phyloP scores from a whole-genome alignment of 768 basidiomycete genomes.

The Cyathus striatus region DNA sequence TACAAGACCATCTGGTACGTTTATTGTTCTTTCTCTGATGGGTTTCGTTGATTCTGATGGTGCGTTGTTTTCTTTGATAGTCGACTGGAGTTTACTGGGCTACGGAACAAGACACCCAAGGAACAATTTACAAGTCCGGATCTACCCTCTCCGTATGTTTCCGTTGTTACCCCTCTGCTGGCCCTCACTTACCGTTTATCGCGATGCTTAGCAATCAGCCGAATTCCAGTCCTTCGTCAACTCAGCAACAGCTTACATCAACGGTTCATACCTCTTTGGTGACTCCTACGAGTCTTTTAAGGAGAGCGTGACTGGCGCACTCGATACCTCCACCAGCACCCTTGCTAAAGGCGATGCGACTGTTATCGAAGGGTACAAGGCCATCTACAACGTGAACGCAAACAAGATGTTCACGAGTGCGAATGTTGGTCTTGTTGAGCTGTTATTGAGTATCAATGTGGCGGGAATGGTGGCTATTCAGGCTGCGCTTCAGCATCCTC shows the following conservation, averaged over 20 bases:
- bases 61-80: constrained; percentile 6
- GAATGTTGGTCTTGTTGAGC: constrained; percentile 44
- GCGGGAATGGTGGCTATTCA: constrained; percentile 46
- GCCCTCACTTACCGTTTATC: neutral
- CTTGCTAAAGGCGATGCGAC: constrained; percentile 38
- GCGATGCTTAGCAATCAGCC: constrained; percentile 15
- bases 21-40: neutral
- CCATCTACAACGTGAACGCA: constrained; percentile 43
- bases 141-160: constrained; percentile 22
- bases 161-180: neutral
- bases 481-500: constrained; percentile 61
- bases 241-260: constrained; percentile 18
- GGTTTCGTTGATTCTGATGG: neutral
- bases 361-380: constrained; percentile 49
- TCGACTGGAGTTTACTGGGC: constrained; percentile 21
- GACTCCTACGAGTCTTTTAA: neutral
- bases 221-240: constrained; percentile 56
- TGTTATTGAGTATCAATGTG: constrained; percentile 39
- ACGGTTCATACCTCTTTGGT: neutral
- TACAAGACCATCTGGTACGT: constrained; percentile 43
- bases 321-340: constrained; percentile 2
- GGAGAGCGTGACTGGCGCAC: neutral
- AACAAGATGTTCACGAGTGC: constrained; percentile 34
- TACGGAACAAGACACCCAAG: constrained; percentile 23
- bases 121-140: constrained; percentile 21